Percentiles rank a stretch among this genome's conserved stretches.
These are phyloP conservation scores for Apocynum venetum DNA, from an alignment of 257 asterid species.

Conservation along the genomic window DNA sequence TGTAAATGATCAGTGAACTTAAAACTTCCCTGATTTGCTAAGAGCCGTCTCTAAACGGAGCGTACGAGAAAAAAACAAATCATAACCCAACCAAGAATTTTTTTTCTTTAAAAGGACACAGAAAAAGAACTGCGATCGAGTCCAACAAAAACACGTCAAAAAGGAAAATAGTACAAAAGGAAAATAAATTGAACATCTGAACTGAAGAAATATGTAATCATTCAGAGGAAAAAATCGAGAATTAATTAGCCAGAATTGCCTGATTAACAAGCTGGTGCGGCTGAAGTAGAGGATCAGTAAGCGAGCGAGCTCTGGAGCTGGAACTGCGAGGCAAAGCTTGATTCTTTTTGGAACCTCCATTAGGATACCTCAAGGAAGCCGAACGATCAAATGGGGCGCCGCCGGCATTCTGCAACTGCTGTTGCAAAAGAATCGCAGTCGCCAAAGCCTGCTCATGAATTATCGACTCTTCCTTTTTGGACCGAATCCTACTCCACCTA, in stretches of 20 bases:
- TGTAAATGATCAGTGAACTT: neutral
- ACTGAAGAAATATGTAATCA: neutral
- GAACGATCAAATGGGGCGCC: conserved; percentile 73
- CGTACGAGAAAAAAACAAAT: neutral
- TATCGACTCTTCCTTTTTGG: conserved; percentile 61
- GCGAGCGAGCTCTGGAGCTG: conserved; percentile 84
- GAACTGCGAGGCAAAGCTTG: conserved; percentile 72
- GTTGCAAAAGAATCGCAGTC: conserved; percentile 89
- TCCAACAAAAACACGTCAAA: neutral
- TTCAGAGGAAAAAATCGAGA: neutral
- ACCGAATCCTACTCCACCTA: conserved; percentile 68
- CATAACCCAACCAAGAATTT: neutral
- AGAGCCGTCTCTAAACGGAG: neutral
- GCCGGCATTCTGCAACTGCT: conserved; percentile 66
- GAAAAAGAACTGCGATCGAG: neutral
- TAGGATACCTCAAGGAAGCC: conserved; percentile 70
- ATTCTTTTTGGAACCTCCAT: conserved; percentile 49
- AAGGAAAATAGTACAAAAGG: neutral
- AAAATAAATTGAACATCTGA: neutral
- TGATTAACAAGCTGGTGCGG: conserved; percentile 93
- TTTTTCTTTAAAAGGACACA: neutral
- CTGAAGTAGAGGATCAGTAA: conserved; percentile 88
- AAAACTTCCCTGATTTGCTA: neutral
- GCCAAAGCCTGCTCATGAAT: conserved; percentile 84
- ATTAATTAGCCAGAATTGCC: conserved; percentile 28